These are phyloP conservation scores for Fragaria ananassa DNA, from an alignment of 306 rosid genomes.

Conservation along the genomic window DNA sequence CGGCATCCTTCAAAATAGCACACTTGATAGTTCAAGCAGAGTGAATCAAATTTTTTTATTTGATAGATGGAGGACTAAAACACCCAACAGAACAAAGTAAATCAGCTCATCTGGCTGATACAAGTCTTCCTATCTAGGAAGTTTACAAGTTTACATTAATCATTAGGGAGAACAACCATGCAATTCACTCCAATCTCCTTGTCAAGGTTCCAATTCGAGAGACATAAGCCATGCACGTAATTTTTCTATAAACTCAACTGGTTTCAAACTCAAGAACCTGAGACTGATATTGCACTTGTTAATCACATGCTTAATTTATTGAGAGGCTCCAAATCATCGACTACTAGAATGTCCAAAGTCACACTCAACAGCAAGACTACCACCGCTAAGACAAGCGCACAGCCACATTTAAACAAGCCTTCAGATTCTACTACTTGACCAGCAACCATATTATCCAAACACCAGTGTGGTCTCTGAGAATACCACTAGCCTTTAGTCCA, in stretches of 20 bases:
- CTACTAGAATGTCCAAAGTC: no score
- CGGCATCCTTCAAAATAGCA: background rate
- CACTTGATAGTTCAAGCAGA: background rate
- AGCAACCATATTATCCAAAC: no score
- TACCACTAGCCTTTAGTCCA: no score
- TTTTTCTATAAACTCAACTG: background rate
- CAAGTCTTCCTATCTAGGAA: background rate
- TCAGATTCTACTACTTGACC: no score
- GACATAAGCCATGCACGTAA: background rate
- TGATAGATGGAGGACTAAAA: background rate
- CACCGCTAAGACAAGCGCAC: no score
- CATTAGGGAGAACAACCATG: background rate
- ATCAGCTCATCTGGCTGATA: background rate
- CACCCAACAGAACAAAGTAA: no score
- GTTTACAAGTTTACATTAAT: background rate
- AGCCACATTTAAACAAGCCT: no score
- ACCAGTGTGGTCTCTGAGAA: no score
- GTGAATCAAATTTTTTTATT: background rate
- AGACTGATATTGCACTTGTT: background rate
- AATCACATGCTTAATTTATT: background rate
- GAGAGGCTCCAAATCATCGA: background rate
- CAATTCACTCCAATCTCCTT: background rate
- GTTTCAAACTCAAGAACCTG: background rate
- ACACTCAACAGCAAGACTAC: no score
- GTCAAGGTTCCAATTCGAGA: background rate